phyloP scores from a whole-genome alignment of 768 basidiomycete species.

The Tylopilus rubrobrunneus region DNA sequence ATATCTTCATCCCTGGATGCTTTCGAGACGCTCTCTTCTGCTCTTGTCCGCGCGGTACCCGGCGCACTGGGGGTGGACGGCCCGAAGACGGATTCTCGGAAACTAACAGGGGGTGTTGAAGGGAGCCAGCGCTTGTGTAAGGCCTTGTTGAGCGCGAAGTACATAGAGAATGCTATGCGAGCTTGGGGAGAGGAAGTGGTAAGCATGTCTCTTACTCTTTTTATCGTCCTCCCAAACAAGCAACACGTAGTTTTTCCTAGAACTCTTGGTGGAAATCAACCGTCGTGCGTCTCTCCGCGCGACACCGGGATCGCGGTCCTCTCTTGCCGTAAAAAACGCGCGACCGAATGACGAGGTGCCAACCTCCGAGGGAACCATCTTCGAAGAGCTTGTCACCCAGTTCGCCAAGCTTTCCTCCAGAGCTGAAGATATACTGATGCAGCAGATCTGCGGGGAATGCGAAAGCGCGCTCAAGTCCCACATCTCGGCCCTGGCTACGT shows the following conservation, averaged over 20 bases:
- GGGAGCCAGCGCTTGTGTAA: constrained; percentile 84
- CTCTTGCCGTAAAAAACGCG: constrained; percentile 44
- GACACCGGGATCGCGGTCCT: constrained; percentile 44
- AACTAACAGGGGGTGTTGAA: constrained; percentile 76
- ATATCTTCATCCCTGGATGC: constrained; percentile 87
- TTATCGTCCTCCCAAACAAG: neutral
- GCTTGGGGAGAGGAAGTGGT: constrained; percentile 91
- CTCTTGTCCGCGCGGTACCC: constrained; percentile 86
- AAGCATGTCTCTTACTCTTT: constrained; percentile 25
- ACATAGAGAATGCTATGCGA: constrained; percentile 65
- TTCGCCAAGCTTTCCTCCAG: constrained; percentile 60
- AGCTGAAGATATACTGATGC: constrained; percentile 86
- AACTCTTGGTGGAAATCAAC: constrained; percentile 81
- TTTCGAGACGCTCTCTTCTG: constrained; percentile 87
- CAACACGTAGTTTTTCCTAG: constrained; percentile 76
- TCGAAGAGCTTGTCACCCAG: constrained; percentile 67
- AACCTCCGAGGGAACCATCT: constrained; percentile 62
- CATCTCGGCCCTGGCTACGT: constrained; percentile 50
- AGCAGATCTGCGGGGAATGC: constrained; percentile 79
- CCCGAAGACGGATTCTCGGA: constrained; percentile 45
- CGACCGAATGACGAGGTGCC: constrained; percentile 21
- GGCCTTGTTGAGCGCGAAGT: constrained; percentile 77
- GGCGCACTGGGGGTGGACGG: constrained; percentile 70
- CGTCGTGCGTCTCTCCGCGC: constrained; percentile 53
- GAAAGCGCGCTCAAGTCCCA: constrained; percentile 72